A percentile compares a stretch with the other conserved stretches of the same genome.
Conservation (phyloP, 1,284 basidiomycete genomes). For the Filobasidium uniguttulatum region DNA sequence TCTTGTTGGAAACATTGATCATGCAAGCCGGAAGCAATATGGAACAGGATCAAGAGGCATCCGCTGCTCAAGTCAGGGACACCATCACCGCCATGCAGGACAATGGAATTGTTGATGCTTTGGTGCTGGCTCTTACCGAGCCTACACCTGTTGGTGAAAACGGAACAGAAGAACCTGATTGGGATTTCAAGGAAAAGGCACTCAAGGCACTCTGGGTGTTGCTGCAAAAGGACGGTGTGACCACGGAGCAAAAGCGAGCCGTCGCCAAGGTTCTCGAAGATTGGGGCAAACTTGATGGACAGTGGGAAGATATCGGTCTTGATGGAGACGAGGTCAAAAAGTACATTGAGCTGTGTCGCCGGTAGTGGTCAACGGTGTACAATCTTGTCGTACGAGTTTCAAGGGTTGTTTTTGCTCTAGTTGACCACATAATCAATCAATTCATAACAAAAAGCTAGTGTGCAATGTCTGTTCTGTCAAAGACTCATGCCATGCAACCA, state of each 20-base stretch:
- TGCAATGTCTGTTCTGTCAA: too few species aligned
- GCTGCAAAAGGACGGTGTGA: slow-evolving; percentile 27
- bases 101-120: slow-evolving; percentile 16
- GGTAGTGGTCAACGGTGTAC: too few species aligned
- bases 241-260: slow-evolving; percentile 25
- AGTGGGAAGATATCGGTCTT: slow-evolving; percentile 22
- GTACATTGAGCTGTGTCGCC: slow-evolving; percentile 1
- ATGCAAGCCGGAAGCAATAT: slow-evolving; percentile 43
- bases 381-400: slow-evolving; percentile 6
- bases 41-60: slow-evolving; percentile 35
- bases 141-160: slow-evolving; percentile 48
- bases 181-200: slow-evolving; percentile 69
- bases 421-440: too few species aligned
- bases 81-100: slow-evolving; percentile 23
- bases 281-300: slow-evolving; percentile 20
- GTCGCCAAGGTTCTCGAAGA: slow-evolving; percentile 23
- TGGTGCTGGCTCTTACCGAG: slow-evolving; percentile 15
- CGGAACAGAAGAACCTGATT: slow-evolving; percentile 55
- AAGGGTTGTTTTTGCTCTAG: slow-evolving; percentile 1
- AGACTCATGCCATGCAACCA: too few species aligned
- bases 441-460: too few species aligned
- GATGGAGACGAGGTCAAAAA: slow-evolving; percentile 18
- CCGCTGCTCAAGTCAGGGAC: slow-evolving; percentile 20
- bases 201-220: slow-evolving; percentile 44
- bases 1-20: slow-evolving; percentile 67